Percentiles rank a stretch among this genome's conserved stretches.
These are phyloP conservation scores for Podila horticola DNA, from an alignment of 192 early-diverging fungal species.

Conservation along the genomic window DNA sequence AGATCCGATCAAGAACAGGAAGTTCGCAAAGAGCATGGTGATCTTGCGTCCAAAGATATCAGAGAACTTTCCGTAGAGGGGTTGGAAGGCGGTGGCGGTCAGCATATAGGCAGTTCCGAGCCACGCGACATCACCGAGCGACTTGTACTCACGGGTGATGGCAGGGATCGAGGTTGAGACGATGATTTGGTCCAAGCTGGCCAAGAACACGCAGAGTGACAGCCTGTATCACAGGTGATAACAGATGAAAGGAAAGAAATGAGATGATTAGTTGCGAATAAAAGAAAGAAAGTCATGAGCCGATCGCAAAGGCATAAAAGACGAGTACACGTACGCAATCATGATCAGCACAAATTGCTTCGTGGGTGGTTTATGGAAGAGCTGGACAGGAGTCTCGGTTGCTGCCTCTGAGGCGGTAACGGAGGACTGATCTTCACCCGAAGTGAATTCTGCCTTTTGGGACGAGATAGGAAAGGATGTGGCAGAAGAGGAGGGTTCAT, in stretches of 20 bases:
- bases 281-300: not conserved
- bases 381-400: not conserved
- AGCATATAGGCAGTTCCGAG: constrained; percentile 81
- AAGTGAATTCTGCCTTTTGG: not conserved
- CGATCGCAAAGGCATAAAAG: not conserved
- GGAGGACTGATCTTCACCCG: constrained; percentile 26
- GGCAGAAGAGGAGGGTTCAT: not conserved
- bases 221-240: constrained; percentile 13
- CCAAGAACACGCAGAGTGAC: constrained; percentile 49
- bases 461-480: not conserved
- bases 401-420: constrained; percentile 22
- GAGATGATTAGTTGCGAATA: not conserved
- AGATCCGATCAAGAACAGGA: constrained; percentile 66
- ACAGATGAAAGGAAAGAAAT: not conserved
- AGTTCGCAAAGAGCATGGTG: constrained; percentile 62
- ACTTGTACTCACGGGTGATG: constrained; percentile 58
- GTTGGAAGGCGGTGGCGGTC: constrained; percentile 80
- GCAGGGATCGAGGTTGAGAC: constrained; percentile 63
- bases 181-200: constrained; percentile 65
- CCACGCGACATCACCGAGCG: constrained; percentile 78
- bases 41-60: constrained; percentile 86
- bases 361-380: constrained; percentile 43
- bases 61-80: constrained; percentile 72
- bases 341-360: constrained; percentile 43
- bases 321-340: constrained; percentile 24